These are phyloP conservation scores for Xylaria castorea DNA, from an alignment of 495 filamentous ascomycete species.

Conservation along the genomic window DNA sequence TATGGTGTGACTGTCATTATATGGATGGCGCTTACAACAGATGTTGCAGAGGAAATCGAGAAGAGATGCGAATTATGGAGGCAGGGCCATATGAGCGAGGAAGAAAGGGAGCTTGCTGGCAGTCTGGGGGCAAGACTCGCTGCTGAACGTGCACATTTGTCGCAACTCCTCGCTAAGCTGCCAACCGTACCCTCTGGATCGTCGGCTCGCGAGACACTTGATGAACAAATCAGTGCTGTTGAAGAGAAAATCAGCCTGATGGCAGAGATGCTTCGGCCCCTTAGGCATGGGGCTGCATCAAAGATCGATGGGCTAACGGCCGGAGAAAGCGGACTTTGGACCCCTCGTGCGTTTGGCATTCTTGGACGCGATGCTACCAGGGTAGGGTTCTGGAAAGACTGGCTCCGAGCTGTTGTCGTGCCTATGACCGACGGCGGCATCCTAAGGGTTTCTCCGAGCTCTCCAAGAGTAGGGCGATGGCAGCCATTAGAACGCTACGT, in stretches of 20 bases:
- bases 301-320: conserved; percentile 97
- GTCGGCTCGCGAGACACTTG: conserved; percentile 77
- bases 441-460: conserved; percentile 82
- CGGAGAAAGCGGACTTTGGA: conserved; percentile 96
- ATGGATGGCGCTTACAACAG: conserved; percentile 85
- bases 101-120: conserved; percentile 91
- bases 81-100: conserved; percentile 91
- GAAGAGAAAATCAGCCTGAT: conserved; percentile 97
- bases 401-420: conserved; percentile 89
- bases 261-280: conserved; percentile 91
- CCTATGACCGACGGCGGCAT: conserved; percentile 92
- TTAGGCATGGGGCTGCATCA: conserved; percentile 91
- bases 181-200: conserved; percentile 82
- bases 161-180: conserved; percentile 81
- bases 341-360: conserved; percentile 91
- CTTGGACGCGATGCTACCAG: conserved; percentile 83
- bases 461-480: conserved; percentile 93
- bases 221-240: conserved; percentile 92
- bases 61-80: conserved; percentile 93
- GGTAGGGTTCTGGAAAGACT: conserved; percentile 98
- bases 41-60: conserved; percentile 87
- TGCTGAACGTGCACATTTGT: conserved; percentile 87
- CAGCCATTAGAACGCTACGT: conserved; percentile 96
- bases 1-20: conserved; percentile 92
- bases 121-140: conserved; percentile 91